Base-by-base conservation (phyloP, 192 early-diverging fungal genomes). In the Dissophora ornata region DNA sequence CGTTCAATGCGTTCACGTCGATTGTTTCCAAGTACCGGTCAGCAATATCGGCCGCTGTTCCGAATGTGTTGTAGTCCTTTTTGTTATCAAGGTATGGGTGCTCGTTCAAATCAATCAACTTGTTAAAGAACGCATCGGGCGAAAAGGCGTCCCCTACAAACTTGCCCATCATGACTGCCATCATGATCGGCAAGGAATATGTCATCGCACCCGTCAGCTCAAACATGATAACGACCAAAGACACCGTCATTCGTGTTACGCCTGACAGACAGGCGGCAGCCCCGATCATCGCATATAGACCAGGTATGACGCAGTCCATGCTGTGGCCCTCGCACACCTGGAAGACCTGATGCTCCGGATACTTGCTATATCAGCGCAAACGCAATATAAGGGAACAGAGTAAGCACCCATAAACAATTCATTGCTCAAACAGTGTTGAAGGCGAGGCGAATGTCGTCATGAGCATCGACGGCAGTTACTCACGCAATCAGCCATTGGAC, bases 161-260 rank as follows among this genome's bases (percentile, higher is more conserved):
- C 40, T 77, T 77, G 15, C 73, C 73, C 13, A 77, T 77, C 83
- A 87, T 88, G 55, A 90, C 88, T 0, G 88, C 84, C 29, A 93
- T 81, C 94, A 95, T 95, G 21, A 91, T 94, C 0, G 97, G 97
- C n/a, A 97, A 65, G n/a, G 97, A 92, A 68, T 99, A 98, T 26
- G 94, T 95, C 57, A 99, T 87, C 8, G 95, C 94, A 2, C 96
- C 98, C 15, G 97, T 99, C 28, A 99, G 85, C 81, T 99, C 98
- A 82, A 99, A 99, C 97, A 99, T 97, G 41, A 99, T 93, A 11
- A 99, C 97, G 3, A 97, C 92, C 0, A 95, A 73, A 4, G 94
- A 92, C 1, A 95, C 94, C 0, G 93, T 96, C 87, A 96, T 95
- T 8, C 96, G 87, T 29, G 95, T 97, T 12, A 95, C 90, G 19